Conservation (phyloP, 345 rosid species). For the Eucalyptus sp. region DNA sequence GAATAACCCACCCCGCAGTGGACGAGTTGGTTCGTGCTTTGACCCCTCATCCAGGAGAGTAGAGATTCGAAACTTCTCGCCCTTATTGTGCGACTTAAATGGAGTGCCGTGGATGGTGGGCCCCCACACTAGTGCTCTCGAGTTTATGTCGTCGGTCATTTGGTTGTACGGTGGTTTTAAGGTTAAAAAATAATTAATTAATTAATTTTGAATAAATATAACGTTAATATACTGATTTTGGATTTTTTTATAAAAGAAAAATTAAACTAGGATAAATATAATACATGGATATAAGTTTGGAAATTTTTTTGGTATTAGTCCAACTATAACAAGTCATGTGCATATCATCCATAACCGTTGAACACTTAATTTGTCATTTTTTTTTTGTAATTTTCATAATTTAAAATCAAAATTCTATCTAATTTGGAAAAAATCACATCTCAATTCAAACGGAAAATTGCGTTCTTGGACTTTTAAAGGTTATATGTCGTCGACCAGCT, state of each 20-base stretch:
- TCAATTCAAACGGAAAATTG: neutral
- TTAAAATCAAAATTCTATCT: neutral
- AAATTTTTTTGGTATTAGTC: neutral
- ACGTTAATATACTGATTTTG: fast-evolving
- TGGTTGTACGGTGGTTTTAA: no score
- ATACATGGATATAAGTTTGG: neutral
- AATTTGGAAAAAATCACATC: no score
- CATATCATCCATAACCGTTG: neutral
- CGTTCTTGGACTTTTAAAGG: neutral
- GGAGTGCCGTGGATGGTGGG: no score
- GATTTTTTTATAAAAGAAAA: neutral
- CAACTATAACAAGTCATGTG: neutral
- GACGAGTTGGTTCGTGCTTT: no score
- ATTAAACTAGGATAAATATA: neutral
- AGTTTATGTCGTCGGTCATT: no score
- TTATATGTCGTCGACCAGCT: neutral
- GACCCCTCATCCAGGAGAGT: no score
- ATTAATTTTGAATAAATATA: neutral
- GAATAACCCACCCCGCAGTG: neutral
- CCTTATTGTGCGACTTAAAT: no score
- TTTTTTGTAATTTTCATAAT: no score
- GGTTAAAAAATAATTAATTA: no score
- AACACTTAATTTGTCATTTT: neutral
- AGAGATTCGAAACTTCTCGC: no score
- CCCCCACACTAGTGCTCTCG: no score